Conservation (phyloP, 225 moss, liverwort and hornwort species). For the Rhytidiadelphus loreus region DNA sequence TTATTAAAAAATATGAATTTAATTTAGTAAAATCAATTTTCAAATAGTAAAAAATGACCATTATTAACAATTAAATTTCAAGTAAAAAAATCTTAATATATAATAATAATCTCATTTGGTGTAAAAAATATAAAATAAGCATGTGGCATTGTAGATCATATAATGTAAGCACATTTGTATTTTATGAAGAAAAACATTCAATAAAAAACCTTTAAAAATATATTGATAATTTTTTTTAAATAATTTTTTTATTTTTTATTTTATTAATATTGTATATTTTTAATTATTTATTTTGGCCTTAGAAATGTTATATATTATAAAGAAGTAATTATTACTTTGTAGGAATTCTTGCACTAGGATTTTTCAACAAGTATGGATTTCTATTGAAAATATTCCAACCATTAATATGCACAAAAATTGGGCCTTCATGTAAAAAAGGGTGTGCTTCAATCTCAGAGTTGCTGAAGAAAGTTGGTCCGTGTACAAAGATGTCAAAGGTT, state of each 20-base stretch:
- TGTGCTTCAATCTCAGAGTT: not conserved
- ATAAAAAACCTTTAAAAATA: not conserved
- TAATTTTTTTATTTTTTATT: not conserved
- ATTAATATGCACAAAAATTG: not conserved
- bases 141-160: not conserved
- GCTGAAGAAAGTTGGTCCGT: not conserved
- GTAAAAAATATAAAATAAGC: rapidly evolving
- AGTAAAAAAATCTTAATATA: not conserved
- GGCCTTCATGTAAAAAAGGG: not conserved
- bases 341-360: not conserved
- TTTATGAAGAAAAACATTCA: not conserved
- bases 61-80: not conserved
- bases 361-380: not conserved
- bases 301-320: rapidly evolving
- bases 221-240: not conserved
- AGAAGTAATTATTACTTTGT: not conserved
- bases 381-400: not conserved
- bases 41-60: not conserved
- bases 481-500: not conserved
- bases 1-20: not conserved
- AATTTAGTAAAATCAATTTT: rapidly evolving
- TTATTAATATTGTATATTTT: not conserved
- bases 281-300: no score
- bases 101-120: not conserved
- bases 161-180: rapidly evolving